Base-by-base conservation (phyloP, 768 basidiomycete genomes). In the Coprinellus micaceus region DNA sequence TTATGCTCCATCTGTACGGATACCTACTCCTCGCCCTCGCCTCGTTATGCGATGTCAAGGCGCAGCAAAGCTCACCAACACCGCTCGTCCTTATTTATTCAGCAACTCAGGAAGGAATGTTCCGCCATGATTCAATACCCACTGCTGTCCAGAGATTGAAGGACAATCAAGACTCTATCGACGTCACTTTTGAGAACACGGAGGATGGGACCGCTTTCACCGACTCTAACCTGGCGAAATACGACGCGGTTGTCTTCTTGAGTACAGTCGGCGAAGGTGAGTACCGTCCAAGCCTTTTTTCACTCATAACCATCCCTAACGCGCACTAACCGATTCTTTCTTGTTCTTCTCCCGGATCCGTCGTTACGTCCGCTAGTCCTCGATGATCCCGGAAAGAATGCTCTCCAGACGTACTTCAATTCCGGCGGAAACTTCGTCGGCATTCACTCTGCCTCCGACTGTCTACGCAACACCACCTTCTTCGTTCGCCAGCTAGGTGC, bases 51-150 rank as follows among this genome's bases (percentile, higher is more conserved):
- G 30, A 47, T 12, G 37, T 49, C 11, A 22, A 52, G 12, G 60
- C 56, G n/a, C 64, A 62, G n/a, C 45, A 41, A 13, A 39, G 40
- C 28, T 59, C 62, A 5, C 71, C 77, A 6, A 71, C 71, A n/a
- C n/a, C n/a, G n/a, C n/a, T n/a, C n/a, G 63, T 89, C 9, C 73
- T 88, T 30, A 79, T 85, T 17, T 88, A 84, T 60, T 82, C 85
- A 21, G 80, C 80, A 2, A 89, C 86, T 0, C 65, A 69, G 5
- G 80, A 77, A 6, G 33, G 33, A 33, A 6, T 33, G 4, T 91
- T 79, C 67, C 74, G 87, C 56, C 89, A 91, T 63, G 88, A 89
- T 58, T 86, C 84, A 2, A 91, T 91, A 54, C 88, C 88, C 0
- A 81, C 82, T 1, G 87, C 88, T 3, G 80, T 88, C 25, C 68